Conservation (phyloP, 2,329 filamentous ascomycete species). For the Microdochium bolleyi region DNA sequence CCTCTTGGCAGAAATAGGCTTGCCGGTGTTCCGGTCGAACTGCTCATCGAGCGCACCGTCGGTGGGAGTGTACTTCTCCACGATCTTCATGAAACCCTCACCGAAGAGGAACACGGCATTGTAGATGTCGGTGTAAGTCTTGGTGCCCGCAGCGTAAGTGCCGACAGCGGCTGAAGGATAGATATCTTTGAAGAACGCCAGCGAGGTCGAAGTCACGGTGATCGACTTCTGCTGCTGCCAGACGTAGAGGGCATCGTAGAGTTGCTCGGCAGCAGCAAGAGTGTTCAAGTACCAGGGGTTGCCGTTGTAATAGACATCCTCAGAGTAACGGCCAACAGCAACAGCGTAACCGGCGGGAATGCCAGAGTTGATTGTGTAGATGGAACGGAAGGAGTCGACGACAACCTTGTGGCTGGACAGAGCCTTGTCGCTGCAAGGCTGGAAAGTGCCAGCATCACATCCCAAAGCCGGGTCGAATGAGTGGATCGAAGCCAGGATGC, state of each 20-base stretch:
- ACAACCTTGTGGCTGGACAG: slow-evolving; percentile 71
- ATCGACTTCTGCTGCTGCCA: slow-evolving; percentile 60
- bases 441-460: slow-evolving; percentile 66
- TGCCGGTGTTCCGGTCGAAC: slow-evolving; percentile 45
- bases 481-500: slow-evolving; percentile 57
- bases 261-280: slow-evolving; percentile 69
- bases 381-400: slow-evolving; percentile 64
- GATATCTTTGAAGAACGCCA: slow-evolving; percentile 65
- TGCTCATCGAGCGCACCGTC: slow-evolving; percentile 64
- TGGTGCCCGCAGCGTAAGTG: slow-evolving; percentile 45
- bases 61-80: slow-evolving; percentile 51
- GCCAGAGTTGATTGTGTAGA: slow-evolving; percentile 63
- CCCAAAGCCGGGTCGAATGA: slow-evolving; percentile 59
- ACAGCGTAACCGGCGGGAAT: slow-evolving; percentile 51
- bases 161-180: slow-evolving; percentile 49
- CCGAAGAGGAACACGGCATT: slow-evolving; percentile 50
- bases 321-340: slow-evolving; percentile 59
- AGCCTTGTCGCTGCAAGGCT: slow-evolving; percentile 63
- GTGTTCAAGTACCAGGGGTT: slow-evolving; percentile 83
- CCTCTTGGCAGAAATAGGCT: slow-evolving; percentile 54
- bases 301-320: slow-evolving; percentile 68
- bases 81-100: slow-evolving; percentile 52
- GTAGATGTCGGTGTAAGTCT: slow-evolving; percentile 46
- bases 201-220: slow-evolving; percentile 54
- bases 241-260: slow-evolving; percentile 68